phyloP scores from a whole-genome alignment of 2,329 filamentous ascomycete species.

The Stemphylium vesicarium region DNA sequence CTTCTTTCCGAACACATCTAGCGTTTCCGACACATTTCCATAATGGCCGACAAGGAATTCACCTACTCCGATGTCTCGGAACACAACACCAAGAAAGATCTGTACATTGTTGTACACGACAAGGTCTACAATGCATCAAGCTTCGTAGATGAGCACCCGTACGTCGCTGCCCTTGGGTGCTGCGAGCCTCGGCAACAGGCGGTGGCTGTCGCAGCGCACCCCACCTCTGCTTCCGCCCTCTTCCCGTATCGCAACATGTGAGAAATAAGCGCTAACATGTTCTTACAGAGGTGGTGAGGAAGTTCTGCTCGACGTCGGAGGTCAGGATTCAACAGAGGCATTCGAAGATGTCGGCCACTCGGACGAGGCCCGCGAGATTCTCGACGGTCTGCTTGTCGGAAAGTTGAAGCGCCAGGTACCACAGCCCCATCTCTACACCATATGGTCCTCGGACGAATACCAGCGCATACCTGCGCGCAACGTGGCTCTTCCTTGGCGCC shows the following conservation, averaged over 20 bases:
- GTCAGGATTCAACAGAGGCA: constrained; percentile 95
- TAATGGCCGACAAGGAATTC: constrained; percentile 50
- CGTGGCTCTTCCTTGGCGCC: not conserved
- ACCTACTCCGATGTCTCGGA: constrained; percentile 51
- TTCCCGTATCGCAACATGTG: not conserved
- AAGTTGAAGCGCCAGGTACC: constrained; percentile 48
- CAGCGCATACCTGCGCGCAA: not conserved
- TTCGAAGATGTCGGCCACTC: constrained; percentile 99
- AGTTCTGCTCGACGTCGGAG: constrained; percentile 92
- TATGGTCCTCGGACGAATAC: no score
- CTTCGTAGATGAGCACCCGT: constrained; percentile 98
- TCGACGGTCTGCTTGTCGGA: constrained; percentile 60
- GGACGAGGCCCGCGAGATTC: constrained; percentile 95
- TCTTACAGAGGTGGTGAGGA: constrained; percentile 90
- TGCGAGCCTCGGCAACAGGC: not conserved
- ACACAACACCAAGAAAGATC: constrained; percentile 76
- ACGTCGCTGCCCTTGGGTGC: constrained; percentile 49
- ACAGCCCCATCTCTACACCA: not conserved
- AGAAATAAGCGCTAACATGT: constrained; percentile 14
- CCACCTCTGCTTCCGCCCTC: constrained; percentile 2
- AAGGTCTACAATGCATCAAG: constrained; percentile 90
- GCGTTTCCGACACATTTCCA: constrained; percentile 13
- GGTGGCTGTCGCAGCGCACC: not conserved
- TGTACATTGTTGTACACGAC: constrained; percentile 91
- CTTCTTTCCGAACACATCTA: not conserved